phyloP scores from a whole-genome alignment of 495 filamentous ascomycete genomes.

The Aspergillus hancockii region DNA sequence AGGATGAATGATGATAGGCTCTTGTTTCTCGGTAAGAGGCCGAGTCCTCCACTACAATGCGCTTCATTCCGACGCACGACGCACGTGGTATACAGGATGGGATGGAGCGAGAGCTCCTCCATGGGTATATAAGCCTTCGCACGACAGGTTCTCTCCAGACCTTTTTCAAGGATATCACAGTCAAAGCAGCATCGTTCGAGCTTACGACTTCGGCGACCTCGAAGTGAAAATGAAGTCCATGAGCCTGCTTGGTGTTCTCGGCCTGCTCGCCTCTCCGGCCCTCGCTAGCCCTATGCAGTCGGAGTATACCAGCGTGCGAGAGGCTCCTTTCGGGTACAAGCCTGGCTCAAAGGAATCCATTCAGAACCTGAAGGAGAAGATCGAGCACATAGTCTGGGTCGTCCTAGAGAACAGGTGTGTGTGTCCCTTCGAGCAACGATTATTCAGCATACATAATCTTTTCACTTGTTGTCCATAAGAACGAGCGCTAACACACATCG shows the following conservation, averaged over 20 bases:
- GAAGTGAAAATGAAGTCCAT: neutral
- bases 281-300: neutral
- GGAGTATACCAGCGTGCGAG: neutral
- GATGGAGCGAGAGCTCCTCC: neutral
- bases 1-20: neutral
- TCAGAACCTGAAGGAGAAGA: constrained; percentile 1
- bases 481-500: neutral
- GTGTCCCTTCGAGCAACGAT: neutral
- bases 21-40: neutral
- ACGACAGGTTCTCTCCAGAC: neutral
- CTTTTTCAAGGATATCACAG: too few relatives aligned
- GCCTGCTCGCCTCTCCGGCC: neutral
- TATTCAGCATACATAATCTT: too few relatives aligned
- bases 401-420: neutral
- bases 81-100: neutral
- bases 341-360: constrained; percentile 1
- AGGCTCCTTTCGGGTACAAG: neutral
- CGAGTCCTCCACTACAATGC: neutral
- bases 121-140: neutral
- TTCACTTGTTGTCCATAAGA: too few relatives aligned
- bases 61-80: neutral
- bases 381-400: neutral
- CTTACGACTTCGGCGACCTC: neutral
- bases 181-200: neutral
- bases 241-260: neutral